Percentiles rank a stretch among this genome's conserved stretches.
These are phyloP conservation scores for Cladosporium sp. DNA, from an alignment of 2,329 filamentous ascomycete species.

Conservation along the genomic window DNA sequence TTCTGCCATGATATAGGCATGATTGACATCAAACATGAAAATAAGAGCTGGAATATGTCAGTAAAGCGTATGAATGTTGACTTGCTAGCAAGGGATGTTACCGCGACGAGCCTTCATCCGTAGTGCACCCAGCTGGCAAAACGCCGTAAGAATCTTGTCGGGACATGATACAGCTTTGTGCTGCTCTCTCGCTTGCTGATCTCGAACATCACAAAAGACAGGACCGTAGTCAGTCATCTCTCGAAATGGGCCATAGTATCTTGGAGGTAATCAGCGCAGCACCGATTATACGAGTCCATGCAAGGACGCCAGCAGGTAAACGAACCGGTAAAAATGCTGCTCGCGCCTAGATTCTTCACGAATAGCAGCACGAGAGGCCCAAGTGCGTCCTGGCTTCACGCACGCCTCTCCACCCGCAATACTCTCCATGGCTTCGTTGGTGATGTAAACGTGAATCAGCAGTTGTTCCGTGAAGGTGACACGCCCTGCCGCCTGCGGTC, in stretches of 20 bases:
- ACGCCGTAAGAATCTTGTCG: constrained; percentile 41
- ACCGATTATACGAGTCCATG: neutral
- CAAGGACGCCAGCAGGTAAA: neutral
- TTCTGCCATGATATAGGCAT: constrained; percentile 56
- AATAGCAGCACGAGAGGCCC: neutral
- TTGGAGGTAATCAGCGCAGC: neutral
- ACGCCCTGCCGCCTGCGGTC: no score
- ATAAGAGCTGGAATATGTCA: no score
- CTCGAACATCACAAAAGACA: neutral
- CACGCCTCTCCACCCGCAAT: no score
- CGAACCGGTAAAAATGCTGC: neutral
- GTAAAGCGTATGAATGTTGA: no score
- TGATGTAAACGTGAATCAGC: no score
- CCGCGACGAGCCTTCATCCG: constrained; percentile 49
- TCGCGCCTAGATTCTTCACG: neutral
- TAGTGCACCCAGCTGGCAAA: constrained; percentile 54
- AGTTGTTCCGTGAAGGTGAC: no score
- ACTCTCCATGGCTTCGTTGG: no score
- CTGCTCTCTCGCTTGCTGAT: neutral
- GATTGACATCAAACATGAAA: constrained; percentile 52
- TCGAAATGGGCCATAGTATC: constrained; percentile 27
- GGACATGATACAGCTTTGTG: neutral
- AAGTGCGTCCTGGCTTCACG: neutral
- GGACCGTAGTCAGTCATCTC: neutral
- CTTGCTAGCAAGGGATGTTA: no score